phyloP scores from a whole-genome alignment of 2,329 filamentous ascomycete species.

The Plectosphaerella sp. region DNA sequence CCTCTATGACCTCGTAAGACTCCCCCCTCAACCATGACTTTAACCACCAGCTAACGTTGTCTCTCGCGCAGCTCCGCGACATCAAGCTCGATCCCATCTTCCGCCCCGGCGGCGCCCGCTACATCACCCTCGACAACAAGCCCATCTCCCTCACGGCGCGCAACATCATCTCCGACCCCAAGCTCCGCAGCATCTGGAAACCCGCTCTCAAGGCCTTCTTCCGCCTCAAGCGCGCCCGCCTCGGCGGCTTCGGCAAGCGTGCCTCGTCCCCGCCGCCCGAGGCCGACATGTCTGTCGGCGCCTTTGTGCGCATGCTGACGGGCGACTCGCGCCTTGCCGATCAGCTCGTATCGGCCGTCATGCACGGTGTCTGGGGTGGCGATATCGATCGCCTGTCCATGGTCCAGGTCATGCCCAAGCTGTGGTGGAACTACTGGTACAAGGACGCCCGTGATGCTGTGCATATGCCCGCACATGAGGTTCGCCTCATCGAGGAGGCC shows the following conservation, averaged over 20 bases:
- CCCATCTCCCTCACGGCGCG: constrained; percentile 16
- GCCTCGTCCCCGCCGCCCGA: no score
- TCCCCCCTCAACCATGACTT: constrained; percentile 51
- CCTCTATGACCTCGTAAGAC: constrained; percentile 65
- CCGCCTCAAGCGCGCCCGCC: background rate
- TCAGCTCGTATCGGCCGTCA: constrained; percentile 68
- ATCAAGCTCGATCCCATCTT: constrained; percentile 48
- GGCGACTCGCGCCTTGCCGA: constrained; percentile 53
- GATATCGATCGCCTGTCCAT: constrained; percentile 78
- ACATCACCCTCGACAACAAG: constrained; percentile 84
- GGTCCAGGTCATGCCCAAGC: constrained; percentile 47
- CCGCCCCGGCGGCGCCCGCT: constrained; percentile 52
- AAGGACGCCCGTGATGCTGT: constrained; percentile 8
- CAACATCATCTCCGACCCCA: constrained; percentile 44
- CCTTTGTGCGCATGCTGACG: constrained; percentile 55
- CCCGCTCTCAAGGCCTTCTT: constrained; percentile 2
- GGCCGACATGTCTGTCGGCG: constrained; percentile 67
- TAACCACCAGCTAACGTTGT: constrained; percentile 9
- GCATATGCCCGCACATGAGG: constrained; percentile 1
- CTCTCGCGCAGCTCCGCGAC: constrained; percentile 1
- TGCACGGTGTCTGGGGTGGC: constrained; percentile 91
- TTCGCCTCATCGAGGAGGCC: background rate
- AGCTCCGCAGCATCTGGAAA: constrained; percentile 40
- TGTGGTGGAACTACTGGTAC: constrained; percentile 35
- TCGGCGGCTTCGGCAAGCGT: background rate